Base-by-base conservation (phyloP, 805 yeast genomes). In the Zygoascus tannicola region DNA sequence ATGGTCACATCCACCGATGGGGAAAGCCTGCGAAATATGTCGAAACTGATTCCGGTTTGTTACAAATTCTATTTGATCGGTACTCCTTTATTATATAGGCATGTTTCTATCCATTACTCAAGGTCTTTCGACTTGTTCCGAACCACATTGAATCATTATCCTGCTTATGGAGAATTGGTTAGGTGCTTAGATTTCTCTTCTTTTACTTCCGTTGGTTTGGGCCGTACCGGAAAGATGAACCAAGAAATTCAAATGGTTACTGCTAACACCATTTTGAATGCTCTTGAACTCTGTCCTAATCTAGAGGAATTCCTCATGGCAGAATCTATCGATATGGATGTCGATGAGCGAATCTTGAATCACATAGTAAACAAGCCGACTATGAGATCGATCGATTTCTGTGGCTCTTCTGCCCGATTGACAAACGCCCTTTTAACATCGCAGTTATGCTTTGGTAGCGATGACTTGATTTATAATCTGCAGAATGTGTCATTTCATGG, bases 201-300 rank as follows among this genome's bases (percentile, higher is more conserved):
- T 53, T 81, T 87, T 62, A 86, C 96, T 1, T 80, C 90, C 0
- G 79, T 88, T 40, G 96, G 96, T 0, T 69, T 87, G 39, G 96
- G 96, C 2, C 70, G 96, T 50, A 83, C 96, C 0, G 85, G 84
- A 8, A 74, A 81, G 53, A 87, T 87, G 95, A 88, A 84, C 64
- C 80, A 76, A 61, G 94, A 84, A 62, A 87, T 87, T 53, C 94
- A 87, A 62, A 84, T 85, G 84, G 85, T 87, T 34, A 87, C 95
- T 0, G 70, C 80, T 34, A 65, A 67, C 22, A 87, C 95, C 2
- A 77, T 87, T 20, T 61, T 74, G 38, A 68, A 75, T 19, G 84
- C 85, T 45, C 67, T 87, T 22, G 56, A 63, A 41, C 60, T 75
- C 46, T 79, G 65, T 35, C 82, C 85, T 0, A 79, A 81, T 50